Evolutionary conservation across 176 grass and related monocot species (phyloP).

Genomic region (Typha latifolia): DNA sequence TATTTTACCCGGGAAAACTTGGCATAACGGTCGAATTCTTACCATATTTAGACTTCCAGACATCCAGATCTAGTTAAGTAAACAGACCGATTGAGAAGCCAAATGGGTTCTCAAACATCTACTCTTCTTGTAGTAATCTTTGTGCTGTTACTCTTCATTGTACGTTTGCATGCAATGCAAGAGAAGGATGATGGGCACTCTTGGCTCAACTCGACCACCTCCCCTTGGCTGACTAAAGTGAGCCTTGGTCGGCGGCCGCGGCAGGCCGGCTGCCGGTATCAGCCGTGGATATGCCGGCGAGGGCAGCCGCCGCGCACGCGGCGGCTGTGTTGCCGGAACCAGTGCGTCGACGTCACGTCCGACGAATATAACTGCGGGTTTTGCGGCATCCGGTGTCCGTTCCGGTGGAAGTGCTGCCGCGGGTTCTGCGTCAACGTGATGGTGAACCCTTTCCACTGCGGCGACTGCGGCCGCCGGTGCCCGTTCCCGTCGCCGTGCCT

Average conservation of each 20-base stretch:
- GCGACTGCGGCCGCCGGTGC: constrained; percentile 16
- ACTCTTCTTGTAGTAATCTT: not conserved
- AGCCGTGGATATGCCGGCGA: constrained; percentile 21
- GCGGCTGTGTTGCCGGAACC: constrained; percentile 9
- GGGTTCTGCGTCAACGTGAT: constrained; percentile 22
- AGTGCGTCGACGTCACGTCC: constrained; percentile 12
- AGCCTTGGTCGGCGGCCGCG: not conserved
- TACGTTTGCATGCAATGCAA: no score
- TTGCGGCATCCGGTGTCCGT: constrained; percentile 18
- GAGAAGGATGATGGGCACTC: not conserved
- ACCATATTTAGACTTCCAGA: not conserved
- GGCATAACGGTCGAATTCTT: constrained; percentile 7
- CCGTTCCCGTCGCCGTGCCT: constrained; percentile 5
- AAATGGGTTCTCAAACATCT: constrained; percentile 7
- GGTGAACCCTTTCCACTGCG: constrained; percentile 21
- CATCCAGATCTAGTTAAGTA: no score
- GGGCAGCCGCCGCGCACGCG: not conserved
- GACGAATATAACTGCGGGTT: constrained; percentile 23
- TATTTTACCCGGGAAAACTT: constrained; percentile 17
- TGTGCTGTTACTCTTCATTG: no score
- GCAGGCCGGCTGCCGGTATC: not conserved
- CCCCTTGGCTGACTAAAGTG: not conserved
- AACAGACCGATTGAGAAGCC: constrained; percentile 1
- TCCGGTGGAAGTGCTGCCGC: constrained; percentile 17
- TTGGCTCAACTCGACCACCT: constrained; percentile 1